These are phyloP conservation scores for Venturiaceae sp. DNA, from an alignment of 2,329 filamentous ascomycete species.

Conservation along the genomic window DNA sequence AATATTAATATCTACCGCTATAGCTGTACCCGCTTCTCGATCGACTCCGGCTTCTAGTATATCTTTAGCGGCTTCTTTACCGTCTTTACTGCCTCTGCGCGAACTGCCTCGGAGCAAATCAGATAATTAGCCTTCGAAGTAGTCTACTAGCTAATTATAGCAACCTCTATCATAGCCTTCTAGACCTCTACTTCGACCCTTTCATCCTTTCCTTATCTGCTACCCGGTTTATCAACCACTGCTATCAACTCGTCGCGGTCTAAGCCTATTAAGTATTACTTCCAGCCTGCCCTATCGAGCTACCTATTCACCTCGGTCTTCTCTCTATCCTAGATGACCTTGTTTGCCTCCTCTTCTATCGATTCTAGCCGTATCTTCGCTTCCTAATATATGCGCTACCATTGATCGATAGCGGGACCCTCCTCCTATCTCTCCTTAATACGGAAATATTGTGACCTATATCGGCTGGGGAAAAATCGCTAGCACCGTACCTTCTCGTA, in stretches of 20 bases:
- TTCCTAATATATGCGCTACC: neutral
- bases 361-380: neutral
- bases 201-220: neutral
- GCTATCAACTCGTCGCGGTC: slow-evolving; percentile 12
- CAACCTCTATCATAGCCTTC: neutral
- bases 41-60: neutral
- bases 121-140: slow-evolving; percentile 11
- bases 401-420: neutral
- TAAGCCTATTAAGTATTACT: slow-evolving; percentile 13
- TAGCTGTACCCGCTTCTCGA: neutral
- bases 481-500: neutral
- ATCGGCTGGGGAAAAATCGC: neutral
- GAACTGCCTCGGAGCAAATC: slow-evolving; percentile 13
- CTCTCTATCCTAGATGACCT: neutral
- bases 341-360: neutral
- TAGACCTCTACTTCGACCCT: neutral
- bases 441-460: neutral
- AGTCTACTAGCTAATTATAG: neutral
- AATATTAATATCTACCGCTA: neutral
- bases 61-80: slow-evolving; percentile 8
- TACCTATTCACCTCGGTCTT: slow-evolving; percentile 11
- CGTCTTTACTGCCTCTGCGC: slow-evolving; percentile 14
- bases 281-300: slow-evolving; percentile 11
- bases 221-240: slow-evolving; percentile 11
- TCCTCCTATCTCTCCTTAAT: neutral